A percentile compares a stretch with the other conserved stretches of the same genome.
Evolutionary conservation across 495 filamentous ascomycete genomes (phyloP).

Genomic region (Lasiosphaeriaceae sp.): DNA sequence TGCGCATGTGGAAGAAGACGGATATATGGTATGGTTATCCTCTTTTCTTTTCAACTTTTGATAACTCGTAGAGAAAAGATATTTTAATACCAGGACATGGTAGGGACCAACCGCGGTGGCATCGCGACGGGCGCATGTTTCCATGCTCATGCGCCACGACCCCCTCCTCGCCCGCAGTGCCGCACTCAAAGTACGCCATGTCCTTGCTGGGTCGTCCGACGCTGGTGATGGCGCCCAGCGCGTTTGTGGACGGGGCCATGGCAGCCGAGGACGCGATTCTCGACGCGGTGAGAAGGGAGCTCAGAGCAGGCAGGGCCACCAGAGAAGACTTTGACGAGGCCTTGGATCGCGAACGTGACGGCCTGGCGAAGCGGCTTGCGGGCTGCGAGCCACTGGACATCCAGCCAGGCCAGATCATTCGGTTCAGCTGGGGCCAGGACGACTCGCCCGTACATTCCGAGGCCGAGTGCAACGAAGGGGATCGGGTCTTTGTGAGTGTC

Average conservation of each 20-base stretch:
- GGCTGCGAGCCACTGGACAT: background rate
- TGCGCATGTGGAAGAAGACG: background rate
- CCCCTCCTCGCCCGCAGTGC: background rate
- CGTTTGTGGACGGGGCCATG: background rate
- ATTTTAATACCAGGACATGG: background rate
- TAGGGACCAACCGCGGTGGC: background rate
- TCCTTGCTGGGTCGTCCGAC: background rate
- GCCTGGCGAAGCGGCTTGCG: background rate
- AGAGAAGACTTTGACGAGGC: background rate
- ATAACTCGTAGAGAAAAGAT: background rate
- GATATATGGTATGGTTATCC: background rate
- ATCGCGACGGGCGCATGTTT: background rate
- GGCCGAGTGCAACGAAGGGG: background rate
- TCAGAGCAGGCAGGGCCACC: too few relatives aligned
- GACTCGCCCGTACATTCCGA: background rate
- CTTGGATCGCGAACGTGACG: background rate
- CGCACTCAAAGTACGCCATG: background rate
- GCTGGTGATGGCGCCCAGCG: background rate
- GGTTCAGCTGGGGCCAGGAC: background rate
- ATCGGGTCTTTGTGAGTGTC: background rate
- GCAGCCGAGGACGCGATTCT: background rate
- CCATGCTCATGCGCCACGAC: background rate
- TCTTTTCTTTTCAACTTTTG: too few relatives aligned
- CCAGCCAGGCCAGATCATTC: background rate
- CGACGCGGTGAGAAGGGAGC: background rate